phyloP scores from a whole-genome alignment of 2,329 filamentous ascomycete species.

The Thielaviopsis musarum region DNA sequence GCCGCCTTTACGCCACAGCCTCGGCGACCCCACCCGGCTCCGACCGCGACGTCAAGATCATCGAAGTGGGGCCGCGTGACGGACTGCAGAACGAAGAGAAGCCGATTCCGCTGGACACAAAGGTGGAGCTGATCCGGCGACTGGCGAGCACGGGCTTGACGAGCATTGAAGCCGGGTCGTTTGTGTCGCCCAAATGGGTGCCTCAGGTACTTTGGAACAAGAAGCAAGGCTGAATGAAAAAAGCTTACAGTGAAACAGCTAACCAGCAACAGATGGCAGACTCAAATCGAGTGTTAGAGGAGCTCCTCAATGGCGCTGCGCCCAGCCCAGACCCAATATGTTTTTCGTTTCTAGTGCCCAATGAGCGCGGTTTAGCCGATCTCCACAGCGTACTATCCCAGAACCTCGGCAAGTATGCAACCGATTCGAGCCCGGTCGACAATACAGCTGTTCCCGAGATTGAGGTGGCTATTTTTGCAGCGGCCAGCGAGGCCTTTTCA shows the following conservation, averaged over 20 bases:
- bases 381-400: constrained; percentile 37
- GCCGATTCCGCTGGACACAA: constrained; percentile 51
- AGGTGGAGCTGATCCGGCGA: constrained; percentile 57
- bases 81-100: constrained; percentile 76
- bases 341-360: constrained; percentile 71
- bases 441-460: constrained; percentile 30
- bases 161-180: constrained; percentile 66
- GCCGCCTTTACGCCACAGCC: constrained; percentile 8
- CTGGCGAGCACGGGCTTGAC: constrained; percentile 51
- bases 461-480: constrained; percentile 69
- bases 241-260: neutral
- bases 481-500: constrained; percentile 67
- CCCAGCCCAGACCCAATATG: constrained; percentile 39
- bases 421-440: constrained; percentile 28
- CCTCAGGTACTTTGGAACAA: constrained; percentile 44
- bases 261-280: constrained; percentile 49
- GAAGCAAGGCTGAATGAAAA: neutral
- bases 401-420: constrained; percentile 33
- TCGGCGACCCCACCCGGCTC: neutral
- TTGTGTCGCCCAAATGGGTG: constrained; percentile 72
- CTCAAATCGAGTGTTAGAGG: constrained; percentile 55
- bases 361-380: constrained; percentile 52
- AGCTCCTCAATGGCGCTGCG: constrained; percentile 43
- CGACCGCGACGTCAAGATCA: constrained; percentile 41
- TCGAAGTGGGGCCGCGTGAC: constrained; percentile 73